A percentile compares a stretch with the other conserved stretches of the same genome.
Conservation (phyloP, 345 rosid species). For the Alliaria petiolata region DNA sequence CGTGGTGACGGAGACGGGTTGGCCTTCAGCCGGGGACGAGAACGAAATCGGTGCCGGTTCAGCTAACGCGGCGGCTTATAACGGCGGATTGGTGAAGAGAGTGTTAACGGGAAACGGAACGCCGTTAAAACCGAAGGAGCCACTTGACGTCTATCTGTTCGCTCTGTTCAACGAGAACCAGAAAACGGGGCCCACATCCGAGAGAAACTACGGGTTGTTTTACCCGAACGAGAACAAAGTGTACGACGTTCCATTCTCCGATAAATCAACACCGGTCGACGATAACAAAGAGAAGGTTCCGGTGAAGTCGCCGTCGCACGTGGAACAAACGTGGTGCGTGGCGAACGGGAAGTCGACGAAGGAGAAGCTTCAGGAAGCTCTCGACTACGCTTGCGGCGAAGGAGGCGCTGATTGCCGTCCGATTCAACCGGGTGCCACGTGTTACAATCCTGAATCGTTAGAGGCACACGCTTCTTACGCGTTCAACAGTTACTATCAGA, state of each 20-base stretch:
- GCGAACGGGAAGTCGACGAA: conserved; percentile 47
- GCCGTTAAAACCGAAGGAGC: conserved; percentile 64
- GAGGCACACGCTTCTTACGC: conserved; percentile 95
- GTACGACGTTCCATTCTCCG: conserved; percentile 57
- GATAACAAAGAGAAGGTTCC: conserved; percentile 39
- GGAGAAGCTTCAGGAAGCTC: conserved; percentile 58
- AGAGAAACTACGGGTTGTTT: conserved; percentile 87
- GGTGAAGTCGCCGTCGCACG: conserved; percentile 13
- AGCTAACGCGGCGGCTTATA: conserved; percentile 78
- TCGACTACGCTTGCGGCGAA: conserved; percentile 87
- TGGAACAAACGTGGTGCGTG: conserved; percentile 85
- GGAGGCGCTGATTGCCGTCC: conserved; percentile 92
- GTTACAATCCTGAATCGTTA: conserved; percentile 64
- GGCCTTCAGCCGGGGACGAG: conserved; percentile 92
- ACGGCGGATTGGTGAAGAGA: conserved; percentile 68
- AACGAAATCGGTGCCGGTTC: conserved; percentile 65
- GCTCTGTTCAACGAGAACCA: conserved; percentile 88
- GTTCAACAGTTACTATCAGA: conserved; percentile 93
- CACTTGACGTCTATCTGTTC: conserved; percentile 67
- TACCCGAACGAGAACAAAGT: conserved; percentile 75
- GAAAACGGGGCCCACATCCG: conserved; percentile 82
- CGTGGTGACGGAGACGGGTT: conserved; percentile 84
- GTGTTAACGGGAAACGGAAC: conserved; percentile 71
- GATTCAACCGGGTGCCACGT: conserved; percentile 74
- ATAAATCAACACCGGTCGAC: conserved; percentile 24